phyloP scores from a whole-genome alignment of 2,329 filamentous ascomycete genomes.

The Ophiostoma pallidulum region DNA sequence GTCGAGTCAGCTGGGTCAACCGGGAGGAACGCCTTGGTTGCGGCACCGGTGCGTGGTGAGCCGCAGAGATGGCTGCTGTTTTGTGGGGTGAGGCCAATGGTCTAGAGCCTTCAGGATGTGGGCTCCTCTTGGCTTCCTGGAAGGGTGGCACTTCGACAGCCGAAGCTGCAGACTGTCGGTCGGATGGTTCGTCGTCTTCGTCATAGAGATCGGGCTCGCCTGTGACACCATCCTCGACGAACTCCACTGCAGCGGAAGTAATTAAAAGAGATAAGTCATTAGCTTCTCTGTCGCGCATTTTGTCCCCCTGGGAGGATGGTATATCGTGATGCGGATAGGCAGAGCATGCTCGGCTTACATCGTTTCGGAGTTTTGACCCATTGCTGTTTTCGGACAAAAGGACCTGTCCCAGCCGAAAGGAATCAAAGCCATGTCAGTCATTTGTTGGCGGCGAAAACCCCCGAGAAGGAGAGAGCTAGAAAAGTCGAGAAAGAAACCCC shows the following conservation, averaged over 20 bases:
- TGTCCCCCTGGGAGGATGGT: too few species aligned
- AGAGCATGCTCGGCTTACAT: slow-evolving; percentile 17
- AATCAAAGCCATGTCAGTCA: not conserved
- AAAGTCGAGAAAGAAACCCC: not conserved
- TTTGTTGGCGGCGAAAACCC: too few species aligned
- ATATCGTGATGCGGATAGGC: too few species aligned
- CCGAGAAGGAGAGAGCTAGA: not conserved
- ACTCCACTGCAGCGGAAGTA: slow-evolving; percentile 10
- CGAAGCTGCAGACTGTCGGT: not conserved
- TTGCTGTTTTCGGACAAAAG: slow-evolving; percentile 23
- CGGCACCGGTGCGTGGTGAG: not conserved
- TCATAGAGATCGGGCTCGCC: slow-evolving; percentile 10
- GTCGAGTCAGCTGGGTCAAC: not conserved
- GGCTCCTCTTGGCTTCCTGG: not conserved
- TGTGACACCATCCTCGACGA: slow-evolving; percentile 10
- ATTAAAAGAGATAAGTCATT: slow-evolving; percentile 11
- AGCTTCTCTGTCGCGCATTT: not conserved
- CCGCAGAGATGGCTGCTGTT: not conserved
- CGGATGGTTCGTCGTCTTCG: slow-evolving; percentile 5
- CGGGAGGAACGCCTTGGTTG: not conserved
- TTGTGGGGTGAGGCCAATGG: not conserved
- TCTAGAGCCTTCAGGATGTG: not conserved
- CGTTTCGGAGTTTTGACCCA: slow-evolving; percentile 25
- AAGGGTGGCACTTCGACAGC: not conserved
- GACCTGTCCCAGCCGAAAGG: slow-evolving; percentile 14